These are phyloP conservation scores for Pseudodiploospora longispora DNA, from an alignment of 2,329 filamentous ascomycete genomes.

Conservation along the genomic window DNA sequence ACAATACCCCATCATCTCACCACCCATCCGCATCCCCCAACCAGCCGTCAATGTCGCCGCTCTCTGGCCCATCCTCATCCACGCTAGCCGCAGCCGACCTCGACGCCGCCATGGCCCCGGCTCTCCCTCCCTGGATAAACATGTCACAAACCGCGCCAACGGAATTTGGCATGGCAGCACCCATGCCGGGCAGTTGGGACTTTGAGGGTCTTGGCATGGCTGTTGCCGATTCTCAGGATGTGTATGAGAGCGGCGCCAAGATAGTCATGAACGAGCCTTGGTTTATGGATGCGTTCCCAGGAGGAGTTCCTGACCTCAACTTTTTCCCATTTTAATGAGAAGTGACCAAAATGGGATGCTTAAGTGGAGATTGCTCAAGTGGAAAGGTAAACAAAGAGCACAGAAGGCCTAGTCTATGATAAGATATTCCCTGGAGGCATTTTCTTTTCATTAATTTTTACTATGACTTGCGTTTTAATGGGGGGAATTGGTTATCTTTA, in stretches of 20 bases:
- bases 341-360: neutral
- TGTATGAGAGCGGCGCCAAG: slow-evolving; percentile 25
- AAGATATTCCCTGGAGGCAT: too few species aligned
- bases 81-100: slow-evolving; percentile 12
- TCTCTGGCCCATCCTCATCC: slow-evolving; percentile 2
- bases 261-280: slow-evolving; percentile 33
- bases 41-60: slow-evolving; percentile 1
- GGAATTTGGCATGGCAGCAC: slow-evolving; percentile 13
- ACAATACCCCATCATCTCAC: slow-evolving; percentile 7
- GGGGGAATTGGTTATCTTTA: too few species aligned
- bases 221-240: slow-evolving; percentile 16
- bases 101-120: slow-evolving; percentile 18
- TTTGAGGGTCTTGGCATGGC: slow-evolving; percentile 20
- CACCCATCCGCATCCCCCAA: neutral
- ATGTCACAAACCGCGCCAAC: neutral
- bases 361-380: too few species aligned
- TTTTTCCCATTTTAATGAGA: slow-evolving; percentile 26
- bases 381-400: too few species aligned
- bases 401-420: too few species aligned
- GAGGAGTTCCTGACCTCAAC: slow-evolving; percentile 24
- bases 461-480: too few species aligned
- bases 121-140: slow-evolving; percentile 11
- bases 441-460: too few species aligned
- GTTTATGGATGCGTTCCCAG: slow-evolving; percentile 27
- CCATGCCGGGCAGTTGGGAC: slow-evolving; percentile 20